phyloP scores from a whole-genome alignment of 257 asterid genomes.

The Ajuga chamaepitys region DNA sequence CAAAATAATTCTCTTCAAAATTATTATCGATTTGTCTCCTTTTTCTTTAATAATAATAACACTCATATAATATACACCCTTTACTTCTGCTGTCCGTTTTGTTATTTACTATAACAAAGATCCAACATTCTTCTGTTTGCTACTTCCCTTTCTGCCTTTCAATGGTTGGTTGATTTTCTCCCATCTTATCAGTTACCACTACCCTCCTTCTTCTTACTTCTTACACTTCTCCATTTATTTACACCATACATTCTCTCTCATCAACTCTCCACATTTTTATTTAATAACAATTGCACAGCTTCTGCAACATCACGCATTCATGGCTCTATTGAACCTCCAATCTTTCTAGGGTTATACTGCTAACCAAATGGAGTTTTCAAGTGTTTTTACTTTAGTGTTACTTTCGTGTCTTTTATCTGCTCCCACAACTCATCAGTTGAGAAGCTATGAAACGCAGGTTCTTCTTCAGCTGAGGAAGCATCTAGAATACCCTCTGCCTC shows the following conservation, averaged over 20 bases:
- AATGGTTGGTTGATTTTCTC: neutral
- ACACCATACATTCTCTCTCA: too few relatives aligned
- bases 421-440: conserved; percentile 43
- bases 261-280: too few relatives aligned
- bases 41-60: too few relatives aligned
- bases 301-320: too few relatives aligned
- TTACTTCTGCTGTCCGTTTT: neutral
- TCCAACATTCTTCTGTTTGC: conserved; percentile 18
- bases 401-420: conserved; percentile 44
- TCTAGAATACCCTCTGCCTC: conserved; percentile 57
- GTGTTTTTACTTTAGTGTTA: conserved; percentile 20
- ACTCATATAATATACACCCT: neutral
- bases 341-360: conserved; percentile 23
- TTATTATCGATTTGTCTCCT: conserved; percentile 12
- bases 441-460: conserved; percentile 57
- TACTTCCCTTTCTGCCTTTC: conserved; percentile 10
- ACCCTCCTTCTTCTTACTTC: neutral
- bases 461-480: conserved; percentile 92
- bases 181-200: conserved; percentile 3
- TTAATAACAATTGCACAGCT: too few relatives aligned
- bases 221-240: too few relatives aligned
- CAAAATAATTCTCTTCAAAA: neutral
- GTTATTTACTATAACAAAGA: neutral
- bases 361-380: conserved; percentile 36
- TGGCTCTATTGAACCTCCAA: neutral